Percentiles rank a stretch among this genome's conserved stretches.
Conservation (phyloP, 139 green algal species). For the Micractinium sp. region DNA sequence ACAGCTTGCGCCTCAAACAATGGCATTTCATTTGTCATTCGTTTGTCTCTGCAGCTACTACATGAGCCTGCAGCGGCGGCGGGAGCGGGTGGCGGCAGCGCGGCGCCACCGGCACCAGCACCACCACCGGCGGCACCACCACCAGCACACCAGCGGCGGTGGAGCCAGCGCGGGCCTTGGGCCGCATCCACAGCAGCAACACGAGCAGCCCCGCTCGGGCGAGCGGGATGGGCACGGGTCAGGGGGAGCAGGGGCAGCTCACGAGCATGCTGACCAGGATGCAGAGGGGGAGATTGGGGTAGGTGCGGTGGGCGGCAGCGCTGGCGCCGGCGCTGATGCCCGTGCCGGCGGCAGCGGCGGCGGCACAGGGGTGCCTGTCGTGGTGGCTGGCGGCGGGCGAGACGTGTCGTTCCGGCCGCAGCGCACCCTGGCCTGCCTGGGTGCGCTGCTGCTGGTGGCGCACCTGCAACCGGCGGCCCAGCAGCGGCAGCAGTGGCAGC, state of each 20-base stretch:
- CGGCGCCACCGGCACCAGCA: conserved; percentile 26
- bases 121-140: conserved; percentile 1
- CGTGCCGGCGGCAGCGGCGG: not conserved
- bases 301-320: not conserved
- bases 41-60: conserved; percentile 32
- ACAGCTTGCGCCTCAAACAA: no score
- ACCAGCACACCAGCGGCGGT: conserved; percentile 1
- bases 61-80: conserved; percentile 26
- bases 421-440: conserved; percentile 38
- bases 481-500: not conserved
- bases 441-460: conserved; percentile 29
- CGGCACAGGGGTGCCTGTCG: not conserved
- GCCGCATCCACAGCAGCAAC: conserved; percentile 5
- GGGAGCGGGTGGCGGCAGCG: conserved; percentile 29
- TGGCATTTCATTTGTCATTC: not conserved
- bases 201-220: not conserved
- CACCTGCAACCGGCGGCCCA: not conserved
- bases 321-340: not conserved
- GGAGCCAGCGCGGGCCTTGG: not conserved
- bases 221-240: not conserved
- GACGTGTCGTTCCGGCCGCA: conserved; percentile 34
- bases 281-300: not conserved
- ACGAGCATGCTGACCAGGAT: not conserved
- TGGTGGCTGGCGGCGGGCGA: not conserved
- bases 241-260: not conserved